Evolutionary conservation across 176 grass and related monocot species (phyloP).

Genomic region (Rhynchospora breviuscula): DNA sequence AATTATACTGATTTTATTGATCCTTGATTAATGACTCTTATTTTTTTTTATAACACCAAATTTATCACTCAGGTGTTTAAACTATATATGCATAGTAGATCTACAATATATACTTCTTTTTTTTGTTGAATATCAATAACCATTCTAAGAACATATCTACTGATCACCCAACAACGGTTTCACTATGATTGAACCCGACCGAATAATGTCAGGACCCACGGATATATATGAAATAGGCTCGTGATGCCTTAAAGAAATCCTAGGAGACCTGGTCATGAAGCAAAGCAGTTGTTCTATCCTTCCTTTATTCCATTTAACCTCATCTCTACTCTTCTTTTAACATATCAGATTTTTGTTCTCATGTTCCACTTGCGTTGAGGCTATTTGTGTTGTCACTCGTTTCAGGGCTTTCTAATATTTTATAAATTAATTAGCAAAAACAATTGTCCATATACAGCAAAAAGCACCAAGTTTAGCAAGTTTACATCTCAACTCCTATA

Average conservation of each 20-base stretch:
- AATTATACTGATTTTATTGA: not conserved
- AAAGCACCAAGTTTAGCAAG: not conserved
- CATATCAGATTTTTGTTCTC: not conserved
- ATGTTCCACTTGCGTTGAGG: not conserved
- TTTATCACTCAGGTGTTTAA: no score
- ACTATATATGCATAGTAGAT: not conserved
- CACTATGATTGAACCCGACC: not conserved
- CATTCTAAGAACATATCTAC: not conserved
- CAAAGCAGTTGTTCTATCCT: constrained; percentile 19
- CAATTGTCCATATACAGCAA: not conserved
- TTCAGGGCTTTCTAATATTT: not conserved
- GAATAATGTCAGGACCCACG: not conserved
- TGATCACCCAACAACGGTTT: not conserved
- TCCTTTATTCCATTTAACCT: constrained; percentile 20
- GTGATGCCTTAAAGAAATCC: not conserved
- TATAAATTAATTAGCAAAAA: not conserved
- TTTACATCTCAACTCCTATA: not conserved
- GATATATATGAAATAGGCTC: not conserved
- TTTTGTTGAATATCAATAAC: not conserved
- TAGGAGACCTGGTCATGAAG: constrained; percentile 22
- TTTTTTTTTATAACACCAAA: not conserved
- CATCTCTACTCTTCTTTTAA: not conserved
- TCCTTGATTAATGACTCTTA: no score
- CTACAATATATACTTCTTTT: not conserved
- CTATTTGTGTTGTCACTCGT: not conserved